Conservation (phyloP, 306 rosid genomes). For the Trifolium subterraneum region DNA sequence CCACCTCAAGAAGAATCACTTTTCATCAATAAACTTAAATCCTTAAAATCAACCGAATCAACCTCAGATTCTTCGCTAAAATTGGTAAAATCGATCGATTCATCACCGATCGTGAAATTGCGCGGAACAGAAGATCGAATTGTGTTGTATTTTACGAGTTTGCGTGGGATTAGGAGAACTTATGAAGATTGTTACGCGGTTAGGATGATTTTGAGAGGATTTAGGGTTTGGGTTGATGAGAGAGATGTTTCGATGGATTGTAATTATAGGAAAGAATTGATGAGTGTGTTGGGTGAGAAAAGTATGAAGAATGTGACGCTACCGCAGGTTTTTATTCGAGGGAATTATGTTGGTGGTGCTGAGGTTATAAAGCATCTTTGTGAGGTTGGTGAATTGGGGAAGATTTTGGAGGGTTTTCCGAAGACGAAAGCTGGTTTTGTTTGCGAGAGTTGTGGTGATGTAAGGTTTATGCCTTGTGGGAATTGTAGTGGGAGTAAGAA, state of each 20-base stretch:
- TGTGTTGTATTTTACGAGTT: slow-evolving; percentile 80
- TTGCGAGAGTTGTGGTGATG: slow-evolving; percentile 86
- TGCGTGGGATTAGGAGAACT: slow-evolving; percentile 85
- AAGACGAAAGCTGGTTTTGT: slow-evolving; percentile 68
- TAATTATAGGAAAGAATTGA: slow-evolving; percentile 68
- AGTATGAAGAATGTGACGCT: slow-evolving; percentile 59
- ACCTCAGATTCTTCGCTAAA: background rate
- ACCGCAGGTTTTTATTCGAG: slow-evolving; percentile 82
- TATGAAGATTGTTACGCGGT: slow-evolving; percentile 91
- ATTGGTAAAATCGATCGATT: slow-evolving; percentile 4
- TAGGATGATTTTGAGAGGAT: slow-evolving; percentile 74
- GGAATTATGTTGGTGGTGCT: slow-evolving; percentile 76
- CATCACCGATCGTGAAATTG: slow-evolving; percentile 40
- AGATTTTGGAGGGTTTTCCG: slow-evolving; percentile 77
- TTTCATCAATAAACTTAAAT: slow-evolving; percentile 31
- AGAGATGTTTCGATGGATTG: slow-evolving; percentile 86
- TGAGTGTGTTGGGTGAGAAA: slow-evolving; percentile 62
- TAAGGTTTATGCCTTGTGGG: slow-evolving; percentile 78
- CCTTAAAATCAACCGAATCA: slow-evolving; percentile 57
- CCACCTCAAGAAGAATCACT: slow-evolving; percentile 39
- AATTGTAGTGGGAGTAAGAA: slow-evolving; percentile 91
- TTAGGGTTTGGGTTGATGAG: slow-evolving; percentile 95
- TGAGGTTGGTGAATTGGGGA: slow-evolving; percentile 78
- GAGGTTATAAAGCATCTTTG: slow-evolving; percentile 72
- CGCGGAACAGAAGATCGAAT: slow-evolving; percentile 84